phyloP scores from a whole-genome alignment of 148 eudicot genomes.

The Vaccinium darrowii region DNA sequence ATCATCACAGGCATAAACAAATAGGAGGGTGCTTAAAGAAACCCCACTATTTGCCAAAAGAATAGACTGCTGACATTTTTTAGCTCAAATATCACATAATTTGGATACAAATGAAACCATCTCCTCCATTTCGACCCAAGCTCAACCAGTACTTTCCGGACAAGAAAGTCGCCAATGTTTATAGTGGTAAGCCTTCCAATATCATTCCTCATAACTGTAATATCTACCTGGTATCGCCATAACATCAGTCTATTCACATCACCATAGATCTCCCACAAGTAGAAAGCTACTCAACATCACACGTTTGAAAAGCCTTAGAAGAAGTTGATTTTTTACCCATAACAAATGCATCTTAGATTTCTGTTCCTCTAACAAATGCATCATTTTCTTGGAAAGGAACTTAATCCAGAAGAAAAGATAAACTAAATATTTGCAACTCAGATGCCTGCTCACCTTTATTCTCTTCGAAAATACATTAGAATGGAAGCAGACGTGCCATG shows the following conservation, averaged over 20 bases:
- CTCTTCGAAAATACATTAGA: slow-evolving; percentile 95
- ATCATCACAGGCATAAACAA: background rate
- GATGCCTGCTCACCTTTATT: slow-evolving; percentile 66
- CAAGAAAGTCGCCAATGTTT: background rate
- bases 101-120: background rate
- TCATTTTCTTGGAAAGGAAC: background rate
- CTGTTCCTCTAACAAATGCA: background rate
- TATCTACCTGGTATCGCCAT: background rate
- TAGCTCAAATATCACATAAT: background rate
- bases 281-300: background rate
- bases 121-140: background rate
- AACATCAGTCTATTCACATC: background rate
- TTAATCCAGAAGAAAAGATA: background rate
- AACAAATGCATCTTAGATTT: background rate
- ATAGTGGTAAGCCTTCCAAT: background rate
- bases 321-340: background rate
- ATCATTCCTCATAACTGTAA: background rate
- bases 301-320: background rate
- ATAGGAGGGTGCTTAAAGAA: background rate
- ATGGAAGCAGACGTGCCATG: slow-evolving; percentile 93
- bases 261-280: background rate
- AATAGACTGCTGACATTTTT: background rate
- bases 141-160: background rate
- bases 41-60: background rate
- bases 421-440: background rate